Evolutionary conservation across 495 filamentous ascomycete species (phyloP).

Genomic region (Schizothecium vesticola): DNA sequence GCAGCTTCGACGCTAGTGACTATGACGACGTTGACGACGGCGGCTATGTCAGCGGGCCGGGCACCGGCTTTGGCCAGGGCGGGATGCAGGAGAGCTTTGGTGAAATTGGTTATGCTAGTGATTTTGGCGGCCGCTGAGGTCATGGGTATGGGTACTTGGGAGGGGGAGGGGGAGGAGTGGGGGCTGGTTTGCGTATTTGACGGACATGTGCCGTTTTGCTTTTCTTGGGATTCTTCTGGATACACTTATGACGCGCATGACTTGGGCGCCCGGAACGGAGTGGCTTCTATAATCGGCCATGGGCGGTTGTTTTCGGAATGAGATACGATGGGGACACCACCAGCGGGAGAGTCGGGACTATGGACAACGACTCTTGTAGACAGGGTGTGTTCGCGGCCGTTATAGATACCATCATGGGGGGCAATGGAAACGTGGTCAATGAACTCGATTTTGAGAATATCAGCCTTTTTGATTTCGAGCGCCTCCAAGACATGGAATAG

Average conservation of each 20-base stretch:
- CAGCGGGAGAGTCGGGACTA: neutral
- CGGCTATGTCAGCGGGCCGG: constrained; percentile 52
- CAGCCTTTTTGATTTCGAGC: neutral
- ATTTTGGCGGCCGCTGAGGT: constrained; percentile 42
- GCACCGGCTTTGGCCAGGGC: constrained; percentile 44
- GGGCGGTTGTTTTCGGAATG: neutral
- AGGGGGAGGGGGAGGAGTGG: neutral
- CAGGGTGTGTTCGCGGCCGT: neutral
- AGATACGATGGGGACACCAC: neutral
- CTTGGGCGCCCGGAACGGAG: neutral
- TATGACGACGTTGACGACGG: constrained; percentile 57
- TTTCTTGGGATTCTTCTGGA: neutral
- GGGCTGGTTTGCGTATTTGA: neutral
- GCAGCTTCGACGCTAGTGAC: constrained; percentile 86
- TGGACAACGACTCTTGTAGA: neutral
- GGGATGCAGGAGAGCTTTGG: constrained; percentile 46
- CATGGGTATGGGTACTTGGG: neutral
- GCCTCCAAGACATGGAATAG: neutral
- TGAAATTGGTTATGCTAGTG: constrained; percentile 49
- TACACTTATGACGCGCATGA: neutral
- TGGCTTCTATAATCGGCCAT: neutral
- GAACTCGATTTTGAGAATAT: neutral
- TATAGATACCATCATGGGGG: neutral
- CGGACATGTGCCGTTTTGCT: neutral
- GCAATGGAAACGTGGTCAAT: neutral